phyloP scores from a whole-genome alignment of 78 protist species.

The Creolimax fragrantissima region DNA sequence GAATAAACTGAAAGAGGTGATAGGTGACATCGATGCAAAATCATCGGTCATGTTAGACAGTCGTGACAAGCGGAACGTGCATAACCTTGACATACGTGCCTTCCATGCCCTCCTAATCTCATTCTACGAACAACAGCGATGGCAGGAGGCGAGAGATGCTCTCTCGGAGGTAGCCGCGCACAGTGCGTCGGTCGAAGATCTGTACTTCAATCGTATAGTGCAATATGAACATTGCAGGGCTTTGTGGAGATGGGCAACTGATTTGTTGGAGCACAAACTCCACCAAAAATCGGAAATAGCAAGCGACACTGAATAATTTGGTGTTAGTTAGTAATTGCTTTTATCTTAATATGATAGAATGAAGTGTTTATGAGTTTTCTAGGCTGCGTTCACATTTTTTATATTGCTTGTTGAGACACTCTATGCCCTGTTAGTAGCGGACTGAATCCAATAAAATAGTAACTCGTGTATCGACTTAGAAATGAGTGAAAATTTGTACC shows the following conservation, averaged over 20 bases:
- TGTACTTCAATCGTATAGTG: not conserved
- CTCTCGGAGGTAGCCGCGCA: not conserved
- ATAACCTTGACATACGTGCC: not conserved
- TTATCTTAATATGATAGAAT: too few species aligned
- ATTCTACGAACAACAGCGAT: not conserved
- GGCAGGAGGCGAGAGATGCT: not conserved
- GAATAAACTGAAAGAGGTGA: not conserved
- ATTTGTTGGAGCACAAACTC: not conserved
- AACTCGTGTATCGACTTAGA: too few species aligned
- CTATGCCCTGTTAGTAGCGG: too few species aligned
- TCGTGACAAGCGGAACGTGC: not conserved
- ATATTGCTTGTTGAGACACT: too few species aligned
- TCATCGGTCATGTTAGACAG: not conserved
- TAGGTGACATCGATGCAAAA: not conserved
- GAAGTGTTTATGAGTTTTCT: too few species aligned
- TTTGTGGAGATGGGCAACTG: not conserved
- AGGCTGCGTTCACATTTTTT: too few species aligned
- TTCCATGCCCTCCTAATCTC: not conserved
- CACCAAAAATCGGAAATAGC: too few species aligned
- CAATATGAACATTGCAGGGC: not conserved
- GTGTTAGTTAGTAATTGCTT: too few species aligned
- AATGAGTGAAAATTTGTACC: too few species aligned
- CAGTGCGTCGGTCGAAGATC: not conserved
- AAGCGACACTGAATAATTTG: too few species aligned
- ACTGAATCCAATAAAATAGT: too few species aligned